Conservation (phyloP, 345 rosid genomes). For the Aquilaria yunnanensis region DNA sequence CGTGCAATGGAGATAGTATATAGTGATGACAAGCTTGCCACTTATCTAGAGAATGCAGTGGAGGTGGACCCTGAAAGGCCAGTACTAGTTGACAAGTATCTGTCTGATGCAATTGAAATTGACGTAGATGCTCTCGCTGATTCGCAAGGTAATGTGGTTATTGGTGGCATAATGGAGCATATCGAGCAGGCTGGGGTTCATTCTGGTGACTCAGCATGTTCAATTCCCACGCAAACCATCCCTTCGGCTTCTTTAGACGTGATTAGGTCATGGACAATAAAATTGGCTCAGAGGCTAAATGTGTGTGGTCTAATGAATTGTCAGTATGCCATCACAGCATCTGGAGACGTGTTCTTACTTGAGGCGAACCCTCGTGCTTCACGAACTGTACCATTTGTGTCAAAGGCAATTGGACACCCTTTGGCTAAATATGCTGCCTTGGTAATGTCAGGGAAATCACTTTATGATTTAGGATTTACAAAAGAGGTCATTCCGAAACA, state of each 20-base stretch:
- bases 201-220: conserved; percentile 97
- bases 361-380: conserved; percentile 99
- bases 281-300: conserved; percentile 67
- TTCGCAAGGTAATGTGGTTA: conserved; percentile 70
- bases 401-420: conserved; percentile 97
- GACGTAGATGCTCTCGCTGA: conserved; percentile 91
- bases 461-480: conserved; percentile 58
- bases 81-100: conserved; percentile 80
- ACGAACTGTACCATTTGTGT: conserved; percentile 93
- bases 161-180: conserved; percentile 99
- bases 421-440: conserved; percentile 91
- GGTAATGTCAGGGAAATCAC: conserved; percentile 85
- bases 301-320: conserved; percentile 98
- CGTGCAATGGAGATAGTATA: conserved; percentile 96
- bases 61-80: conserved; percentile 93
- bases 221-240: conserved; percentile 79
- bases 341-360: conserved; percentile 82
- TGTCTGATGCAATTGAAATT: conserved; percentile 87
- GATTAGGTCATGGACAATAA: conserved; percentile 76
- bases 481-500: conserved; percentile 81
- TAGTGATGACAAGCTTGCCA: conserved; percentile 65
- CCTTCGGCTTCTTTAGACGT: conserved; percentile 64
- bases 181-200: conserved; percentile 98
- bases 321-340: conserved; percentile 77
- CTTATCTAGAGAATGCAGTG: conserved; percentile 85